Evolutionary conservation across 169 alveolate genomes (phyloP), one percentile per base, ranked within the genome.

Genomic region (Pseudocohnilembus persalinus): DNA sequence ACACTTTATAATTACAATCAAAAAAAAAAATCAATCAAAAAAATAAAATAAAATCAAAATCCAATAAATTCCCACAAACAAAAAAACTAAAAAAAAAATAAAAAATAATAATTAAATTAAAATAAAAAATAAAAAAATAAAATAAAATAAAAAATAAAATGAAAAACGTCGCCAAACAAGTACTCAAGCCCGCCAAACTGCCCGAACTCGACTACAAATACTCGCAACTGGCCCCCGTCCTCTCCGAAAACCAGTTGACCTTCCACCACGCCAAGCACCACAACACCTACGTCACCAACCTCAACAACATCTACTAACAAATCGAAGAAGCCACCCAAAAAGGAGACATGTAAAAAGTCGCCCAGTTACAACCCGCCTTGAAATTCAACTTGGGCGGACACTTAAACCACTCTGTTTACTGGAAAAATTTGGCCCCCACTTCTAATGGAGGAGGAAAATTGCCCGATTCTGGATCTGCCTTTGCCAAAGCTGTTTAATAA

Each of bases 201-300:
- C 93, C 93, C 1, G 80, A 92, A 31, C 84, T 94, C 27, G 93
- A 93, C 33, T 94, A 84, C 77, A 95, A 91, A 31, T 86, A 87
- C n/a, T 85, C 73, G 27, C 90, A 87, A 28, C 87, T 94, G 28
- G 94, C 88, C 73, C 97, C 97, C 77, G 95, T 92, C 0, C 83
- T 94, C 30, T 88, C 95, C 24, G 89, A 82, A 34, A 82, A 89
- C 32, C 77, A 88, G 30, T 75, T 94, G n/a, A 89, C 92, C 30
- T 85, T 83, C 82, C 97, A 94, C 83, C 93, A 94, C 84, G 90
- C 88, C 34, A 91, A 89, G 65, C 95, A 94, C 68, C 97, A 94
- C 83, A 74, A 90, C 83, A 83, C 93, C 34, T 94, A 92, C 75
- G 92, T 90, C n/a, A 90, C 83, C 31, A 94, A 92, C 34, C 83